These are phyloP conservation scores for Pistacia integerrima DNA, from an alignment of 345 rosid genomes.

Conservation along the genomic window DNA sequence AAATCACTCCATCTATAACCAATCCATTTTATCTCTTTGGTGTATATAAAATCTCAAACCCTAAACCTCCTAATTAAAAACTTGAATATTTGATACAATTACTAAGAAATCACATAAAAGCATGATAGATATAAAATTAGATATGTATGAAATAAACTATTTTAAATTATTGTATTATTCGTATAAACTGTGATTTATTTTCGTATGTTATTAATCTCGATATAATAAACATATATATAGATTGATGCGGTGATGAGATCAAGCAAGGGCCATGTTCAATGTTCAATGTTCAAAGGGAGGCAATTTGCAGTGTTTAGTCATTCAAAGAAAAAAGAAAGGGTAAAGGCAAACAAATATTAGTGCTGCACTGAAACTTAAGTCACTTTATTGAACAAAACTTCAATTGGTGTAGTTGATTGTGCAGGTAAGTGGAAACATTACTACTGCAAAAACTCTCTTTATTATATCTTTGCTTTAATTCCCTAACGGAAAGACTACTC, in stretches of 20 bases:
- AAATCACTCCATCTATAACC: no score
- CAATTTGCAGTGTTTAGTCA: constrained; percentile 25
- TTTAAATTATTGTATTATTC: no score
- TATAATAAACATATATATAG: no score
- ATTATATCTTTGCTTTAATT: constrained; percentile 14
- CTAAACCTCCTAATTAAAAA: no score
- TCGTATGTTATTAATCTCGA: no score
- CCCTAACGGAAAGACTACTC: constrained; percentile 5
- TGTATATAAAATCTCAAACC: no score
- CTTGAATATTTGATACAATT: no score
- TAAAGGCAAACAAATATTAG: constrained; percentile 5
- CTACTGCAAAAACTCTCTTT: neutral
- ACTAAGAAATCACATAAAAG: no score
- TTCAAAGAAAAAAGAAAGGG: constrained; percentile 26
- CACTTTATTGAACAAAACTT: constrained; percentile 7
- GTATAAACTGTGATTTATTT: no score
- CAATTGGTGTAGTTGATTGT: neutral
- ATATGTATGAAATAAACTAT: no score
- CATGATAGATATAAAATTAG: no score
- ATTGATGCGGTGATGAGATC: neutral
- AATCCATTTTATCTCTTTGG: no score
- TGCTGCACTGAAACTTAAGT: constrained; percentile 17
- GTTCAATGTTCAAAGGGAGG: neutral
- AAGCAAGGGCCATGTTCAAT: constrained; percentile 1
- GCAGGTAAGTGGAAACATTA: neutral